Percentiles rank a stretch among this genome's conserved stretches.
These are phyloP conservation scores for Clitopilus passeckerianus DNA, from an alignment of 768 basidiomycete species.

Conservation along the genomic window DNA sequence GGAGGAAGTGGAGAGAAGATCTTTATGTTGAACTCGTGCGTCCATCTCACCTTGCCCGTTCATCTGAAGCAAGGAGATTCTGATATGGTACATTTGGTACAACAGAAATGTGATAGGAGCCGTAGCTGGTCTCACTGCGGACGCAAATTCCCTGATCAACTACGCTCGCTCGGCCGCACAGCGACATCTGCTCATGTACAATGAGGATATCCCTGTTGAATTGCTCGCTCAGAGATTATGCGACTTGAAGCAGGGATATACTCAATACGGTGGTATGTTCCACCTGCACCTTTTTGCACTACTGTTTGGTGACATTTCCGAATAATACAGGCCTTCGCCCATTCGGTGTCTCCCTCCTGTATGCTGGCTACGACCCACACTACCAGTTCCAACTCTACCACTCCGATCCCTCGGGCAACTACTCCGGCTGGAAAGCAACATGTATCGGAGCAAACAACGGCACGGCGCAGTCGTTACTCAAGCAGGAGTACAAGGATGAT, in stretches of 20 bases:
- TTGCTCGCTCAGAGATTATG: conserved; percentile 90
- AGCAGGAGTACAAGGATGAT: conserved; percentile 98
- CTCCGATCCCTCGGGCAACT: conserved; percentile 97
- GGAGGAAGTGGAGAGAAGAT: conserved; percentile 99
- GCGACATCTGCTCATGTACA: conserved; percentile 81
- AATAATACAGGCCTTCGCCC: conserved; percentile 78
- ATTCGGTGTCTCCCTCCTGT: conserved; percentile 95
- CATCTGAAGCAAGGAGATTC: not conserved
- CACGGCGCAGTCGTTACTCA: conserved; percentile 89
- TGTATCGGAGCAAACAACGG: conserved; percentile 99
- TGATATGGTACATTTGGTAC: not conserved
- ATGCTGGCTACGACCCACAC: conserved; percentile 95
- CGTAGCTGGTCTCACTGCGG: conserved; percentile 93
- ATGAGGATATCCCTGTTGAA: conserved; percentile 98
- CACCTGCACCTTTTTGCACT: conserved; percentile 1
- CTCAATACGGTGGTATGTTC: conserved; percentile 84
- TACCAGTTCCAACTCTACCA: conserved; percentile 98
- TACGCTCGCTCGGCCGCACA: conserved; percentile 91
- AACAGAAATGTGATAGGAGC: conserved; percentile 90
- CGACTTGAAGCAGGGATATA: conserved; percentile 98
- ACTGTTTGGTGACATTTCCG: not conserved
- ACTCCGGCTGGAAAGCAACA: conserved; percentile 97
- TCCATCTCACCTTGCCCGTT: conserved; percentile 10
- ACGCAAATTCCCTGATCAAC: conserved; percentile 96
- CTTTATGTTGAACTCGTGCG: conserved; percentile 87